phyloP scores from a whole-genome alignment of 345 rosid genomes.

The Laguncularia racemosa region DNA sequence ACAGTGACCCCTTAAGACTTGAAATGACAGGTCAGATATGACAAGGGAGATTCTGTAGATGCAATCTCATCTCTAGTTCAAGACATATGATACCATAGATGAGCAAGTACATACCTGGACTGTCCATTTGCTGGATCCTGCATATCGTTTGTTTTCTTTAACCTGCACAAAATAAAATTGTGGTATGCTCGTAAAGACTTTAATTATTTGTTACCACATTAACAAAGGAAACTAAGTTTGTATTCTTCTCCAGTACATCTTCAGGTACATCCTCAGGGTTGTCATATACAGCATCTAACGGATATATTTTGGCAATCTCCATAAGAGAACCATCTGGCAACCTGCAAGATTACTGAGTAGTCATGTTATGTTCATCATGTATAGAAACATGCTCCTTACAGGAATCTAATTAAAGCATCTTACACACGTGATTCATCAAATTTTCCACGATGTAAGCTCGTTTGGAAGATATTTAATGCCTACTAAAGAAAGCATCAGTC shows the following conservation, averaged over 20 bases:
- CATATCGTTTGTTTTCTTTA: slow-evolving; percentile 78
- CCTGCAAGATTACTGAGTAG: slow-evolving; percentile 27
- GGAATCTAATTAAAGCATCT: slow-evolving; percentile 18
- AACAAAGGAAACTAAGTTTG: neutral
- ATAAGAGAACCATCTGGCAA: slow-evolving; percentile 89
- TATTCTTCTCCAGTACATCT: slow-evolving; percentile 49
- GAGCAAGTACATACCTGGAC: slow-evolving; percentile 50
- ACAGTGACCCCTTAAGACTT: no score
- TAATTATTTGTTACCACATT: slow-evolving; percentile 1
- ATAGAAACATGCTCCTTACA: neutral
- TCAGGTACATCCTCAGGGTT: slow-evolving; percentile 79
- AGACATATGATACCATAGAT: neutral
- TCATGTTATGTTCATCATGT: neutral
- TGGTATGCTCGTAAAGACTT: neutral
- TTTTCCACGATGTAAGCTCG: slow-evolving; percentile 90
- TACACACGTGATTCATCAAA: slow-evolving; percentile 90
- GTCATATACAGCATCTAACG: slow-evolving; percentile 90
- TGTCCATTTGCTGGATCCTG: slow-evolving; percentile 93
- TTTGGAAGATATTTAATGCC: slow-evolving; percentile 93
- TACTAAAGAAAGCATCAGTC: slow-evolving; percentile 24
- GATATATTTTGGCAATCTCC: slow-evolving; percentile 88
- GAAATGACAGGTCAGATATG: no score
- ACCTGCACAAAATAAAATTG: slow-evolving; percentile 38
- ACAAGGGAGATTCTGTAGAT: no score
- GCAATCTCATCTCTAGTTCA: neutral